Evolutionary conservation across 2,329 filamentous ascomycete species (phyloP).

Genomic region (Ceratocystis cacaofunesta): DNA sequence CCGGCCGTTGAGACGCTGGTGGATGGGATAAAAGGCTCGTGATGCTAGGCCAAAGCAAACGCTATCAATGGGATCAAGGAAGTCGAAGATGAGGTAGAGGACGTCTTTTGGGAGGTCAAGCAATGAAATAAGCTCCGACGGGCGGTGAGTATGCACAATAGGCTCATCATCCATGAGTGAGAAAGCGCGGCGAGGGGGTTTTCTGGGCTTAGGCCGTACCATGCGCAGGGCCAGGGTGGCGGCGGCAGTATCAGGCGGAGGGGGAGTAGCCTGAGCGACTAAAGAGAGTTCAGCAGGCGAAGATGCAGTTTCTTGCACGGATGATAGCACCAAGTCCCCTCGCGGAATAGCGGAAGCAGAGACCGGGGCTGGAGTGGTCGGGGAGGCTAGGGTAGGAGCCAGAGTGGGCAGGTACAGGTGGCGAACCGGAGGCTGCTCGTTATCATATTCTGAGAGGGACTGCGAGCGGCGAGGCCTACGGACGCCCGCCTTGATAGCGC

Average conservation of each 20-base stretch:
- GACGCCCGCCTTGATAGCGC: constrained; percentile 1
- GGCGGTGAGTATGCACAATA: constrained; percentile 32
- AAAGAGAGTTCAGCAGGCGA: neutral
- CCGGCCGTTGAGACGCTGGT: constrained; percentile 39
- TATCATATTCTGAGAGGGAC: constrained; percentile 15
- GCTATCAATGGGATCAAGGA: constrained; percentile 49
- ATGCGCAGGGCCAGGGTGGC: constrained; percentile 21
- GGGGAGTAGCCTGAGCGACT: constrained; percentile 18
- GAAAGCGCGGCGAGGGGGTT: constrained; percentile 39
- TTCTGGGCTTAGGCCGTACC: constrained; percentile 14
- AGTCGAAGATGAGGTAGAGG: constrained; percentile 45
- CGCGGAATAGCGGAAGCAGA: neutral
- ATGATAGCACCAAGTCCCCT: too few species aligned
- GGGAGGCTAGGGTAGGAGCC: constrained; percentile 6
- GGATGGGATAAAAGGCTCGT: constrained; percentile 43
- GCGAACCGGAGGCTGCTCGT: constrained; percentile 7
- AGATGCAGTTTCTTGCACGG: neutral
- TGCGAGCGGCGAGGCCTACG: constrained; percentile 15
- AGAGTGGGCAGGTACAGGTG: constrained; percentile 5
- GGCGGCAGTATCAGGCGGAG: constrained; percentile 21
- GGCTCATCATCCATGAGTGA: constrained; percentile 47
- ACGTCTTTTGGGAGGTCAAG: constrained; percentile 43
- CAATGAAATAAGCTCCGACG: constrained; percentile 33
- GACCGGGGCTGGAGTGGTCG: neutral
- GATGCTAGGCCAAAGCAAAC: constrained; percentile 46